These are phyloP conservation scores for Oryza coarctata DNA, from an alignment of 176 grass and related monocot species.

Conservation along the genomic window DNA sequence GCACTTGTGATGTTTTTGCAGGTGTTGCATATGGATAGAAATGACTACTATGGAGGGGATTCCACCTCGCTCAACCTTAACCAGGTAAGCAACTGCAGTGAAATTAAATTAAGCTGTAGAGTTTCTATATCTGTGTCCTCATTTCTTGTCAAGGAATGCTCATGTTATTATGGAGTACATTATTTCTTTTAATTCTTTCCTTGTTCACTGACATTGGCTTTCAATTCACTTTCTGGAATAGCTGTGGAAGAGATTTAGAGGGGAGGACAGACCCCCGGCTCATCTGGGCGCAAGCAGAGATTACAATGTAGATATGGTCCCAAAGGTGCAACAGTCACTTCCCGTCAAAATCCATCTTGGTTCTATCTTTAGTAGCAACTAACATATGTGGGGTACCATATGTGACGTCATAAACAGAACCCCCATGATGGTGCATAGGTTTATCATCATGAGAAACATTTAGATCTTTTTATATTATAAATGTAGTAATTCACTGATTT, in stretches of 20 bases:
- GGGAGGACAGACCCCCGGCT: conserved; percentile 74
- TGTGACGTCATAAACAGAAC: background rate
- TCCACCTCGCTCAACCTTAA: conserved; percentile 90
- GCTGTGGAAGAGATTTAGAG: conserved; percentile 95
- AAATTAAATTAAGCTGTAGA: background rate
- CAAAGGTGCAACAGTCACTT: conserved; percentile 52
- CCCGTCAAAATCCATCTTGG: conserved; percentile 23
- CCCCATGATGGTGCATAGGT: background rate
- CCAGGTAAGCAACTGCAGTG: conserved; percentile 51
- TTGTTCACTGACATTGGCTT: conserved; percentile 15
- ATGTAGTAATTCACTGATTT: background rate
- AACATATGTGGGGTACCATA: background rate
- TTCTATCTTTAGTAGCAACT: background rate
- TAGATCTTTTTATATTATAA: background rate
- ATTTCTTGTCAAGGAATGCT: conserved; percentile 20
- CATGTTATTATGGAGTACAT: background rate
- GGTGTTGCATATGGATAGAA: conserved; percentile 96
- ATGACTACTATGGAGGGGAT: conserved; percentile 94
- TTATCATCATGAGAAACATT: conserved; percentile 6
- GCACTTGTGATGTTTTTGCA: conserved; percentile 34
- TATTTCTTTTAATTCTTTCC: background rate
- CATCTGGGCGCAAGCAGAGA: conserved; percentile 87
- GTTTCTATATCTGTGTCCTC: background rate
- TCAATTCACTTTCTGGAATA: conserved; percentile 27
- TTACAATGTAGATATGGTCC: conserved; percentile 95